Base-by-base conservation (phyloP, 192 early-diverging fungal genomes). In the Entomortierella lignicola region DNA sequence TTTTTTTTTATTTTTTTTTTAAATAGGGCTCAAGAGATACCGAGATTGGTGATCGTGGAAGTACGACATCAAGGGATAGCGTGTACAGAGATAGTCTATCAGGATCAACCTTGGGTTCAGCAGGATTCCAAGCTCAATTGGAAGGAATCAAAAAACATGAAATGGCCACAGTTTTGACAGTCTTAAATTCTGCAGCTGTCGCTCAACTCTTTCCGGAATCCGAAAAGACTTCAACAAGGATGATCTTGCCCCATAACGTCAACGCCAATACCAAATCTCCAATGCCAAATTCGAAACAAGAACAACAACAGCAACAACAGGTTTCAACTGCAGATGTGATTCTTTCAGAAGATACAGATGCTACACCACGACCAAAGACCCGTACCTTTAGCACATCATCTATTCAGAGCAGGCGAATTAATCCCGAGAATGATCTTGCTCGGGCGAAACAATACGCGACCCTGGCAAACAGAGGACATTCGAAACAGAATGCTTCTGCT, bases 11-110 rank as follows among this genome's bases (percentile, higher is more conserved):
- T 37, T 44, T 21, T 31, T 42, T 55, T 6, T 55, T 23, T n/a
- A 25, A 32, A 57, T 52, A 77, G 74, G 54, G 63, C 15, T 79
- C 75, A 1, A 64, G 58, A 30, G 75, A 79, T 60, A 55, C 60
- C 5, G 75, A 79, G 47, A 66, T 61, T 41, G 75, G 75, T 29
- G 75, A 79, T 30, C 66, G 75, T 29, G 75, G 75, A 62, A 79
- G 75, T 41, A 79, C 75, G 23, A 79, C 75, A 0, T 79, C 75
- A 21, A 43, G 75, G 23, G 75, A 79, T 23, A 79, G 75, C 8
- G 72, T 41, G 42, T 74, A 74, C 53, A 60, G 72, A 42, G 72
- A 74, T 25, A 74, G 72, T 37, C 68, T 79, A 3, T 79, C 75
- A 39, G 75, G 75, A 65, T 79, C 75, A 10, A 79, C 75, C 37